phyloP scores from a whole-genome alignment of 1,284 basidiomycete genomes.

The Fomes fomentarius region DNA sequence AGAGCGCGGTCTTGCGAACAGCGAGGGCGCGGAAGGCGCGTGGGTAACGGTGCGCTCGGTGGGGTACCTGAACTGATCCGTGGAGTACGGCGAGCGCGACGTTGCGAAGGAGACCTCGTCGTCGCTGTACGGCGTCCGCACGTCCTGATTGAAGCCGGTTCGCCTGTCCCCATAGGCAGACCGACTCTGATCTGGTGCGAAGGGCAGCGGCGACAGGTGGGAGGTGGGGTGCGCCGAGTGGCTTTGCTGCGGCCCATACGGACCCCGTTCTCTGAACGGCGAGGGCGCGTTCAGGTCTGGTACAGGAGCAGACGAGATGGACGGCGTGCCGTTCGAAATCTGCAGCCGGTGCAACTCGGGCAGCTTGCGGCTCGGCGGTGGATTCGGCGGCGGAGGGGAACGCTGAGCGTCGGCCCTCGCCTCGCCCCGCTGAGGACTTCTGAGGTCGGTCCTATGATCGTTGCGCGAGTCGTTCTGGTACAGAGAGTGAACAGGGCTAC shows the following conservation, averaged over 20 bases:
- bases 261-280: background rate
- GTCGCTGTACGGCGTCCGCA: background rate
- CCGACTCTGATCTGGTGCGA: background rate
- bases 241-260: background rate
- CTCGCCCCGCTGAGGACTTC: background rate
- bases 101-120: conserved; percentile 6
- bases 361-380: background rate
- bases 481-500: background rate
- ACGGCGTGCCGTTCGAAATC: background rate
- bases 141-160: background rate
- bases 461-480: background rate
- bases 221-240: conserved; percentile 1
- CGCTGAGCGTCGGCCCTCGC: background rate
- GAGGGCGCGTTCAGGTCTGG: background rate
- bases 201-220: background rate
- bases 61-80: background rate
- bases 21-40: conserved; percentile 1
- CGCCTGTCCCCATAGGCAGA: background rate
- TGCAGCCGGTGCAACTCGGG: conserved; percentile 4
- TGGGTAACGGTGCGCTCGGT: background rate
- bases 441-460: background rate
- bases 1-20: background rate
- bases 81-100: background rate
- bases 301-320: background rate
- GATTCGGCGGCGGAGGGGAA: background rate